These are phyloP conservation scores for Crinitomyces ghanaensis DNA, from an alignment of 805 yeast genomes.

Conservation along the genomic window DNA sequence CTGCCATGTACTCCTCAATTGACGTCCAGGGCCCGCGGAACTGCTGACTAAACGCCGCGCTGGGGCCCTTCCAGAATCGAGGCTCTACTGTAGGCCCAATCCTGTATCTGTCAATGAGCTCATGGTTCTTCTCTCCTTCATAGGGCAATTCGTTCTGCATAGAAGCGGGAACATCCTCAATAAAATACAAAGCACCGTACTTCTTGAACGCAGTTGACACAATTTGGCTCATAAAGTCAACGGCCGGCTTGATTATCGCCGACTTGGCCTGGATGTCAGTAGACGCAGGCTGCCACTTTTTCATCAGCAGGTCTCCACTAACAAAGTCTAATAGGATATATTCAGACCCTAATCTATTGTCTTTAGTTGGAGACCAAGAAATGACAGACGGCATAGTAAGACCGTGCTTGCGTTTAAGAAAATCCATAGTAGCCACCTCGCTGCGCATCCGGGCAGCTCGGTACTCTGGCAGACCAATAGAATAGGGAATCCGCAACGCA, in stretches of 20 bases:
- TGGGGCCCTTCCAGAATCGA: constrained; percentile 55
- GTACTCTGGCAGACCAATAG: constrained; percentile 51
- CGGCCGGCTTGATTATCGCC: constrained; percentile 54
- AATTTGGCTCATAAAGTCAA: constrained; percentile 50
- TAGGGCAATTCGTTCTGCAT: constrained; percentile 38
- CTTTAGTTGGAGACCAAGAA: constrained; percentile 48
- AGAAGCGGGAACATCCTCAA: constrained; percentile 46
- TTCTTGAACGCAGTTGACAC: constrained; percentile 50
- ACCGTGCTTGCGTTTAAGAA: constrained; percentile 50
- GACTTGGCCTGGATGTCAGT: constrained; percentile 41
- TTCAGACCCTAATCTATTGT: constrained; percentile 60
- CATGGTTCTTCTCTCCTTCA: constrained; percentile 48
- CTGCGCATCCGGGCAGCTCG: constrained; percentile 52
- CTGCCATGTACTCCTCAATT: constrained; percentile 52
- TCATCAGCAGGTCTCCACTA: constrained; percentile 77
- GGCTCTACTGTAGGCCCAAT: constrained; percentile 86
- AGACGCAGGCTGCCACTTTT: constrained; percentile 76
- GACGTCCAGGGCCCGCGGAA: constrained; percentile 70
- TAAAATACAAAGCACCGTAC: constrained; percentile 75
- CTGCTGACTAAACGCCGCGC: constrained; percentile 39
- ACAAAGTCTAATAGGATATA: constrained; percentile 72
- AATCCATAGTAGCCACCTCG: constrained; percentile 93
- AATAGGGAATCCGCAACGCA: constrained; percentile 80
- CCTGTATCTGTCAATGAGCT: constrained; percentile 61
- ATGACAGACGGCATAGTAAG: constrained; percentile 64